Conservation (phyloP, 2,329 filamentous ascomycete genomes). For the Hymenoscyphus fraxineus region DNA sequence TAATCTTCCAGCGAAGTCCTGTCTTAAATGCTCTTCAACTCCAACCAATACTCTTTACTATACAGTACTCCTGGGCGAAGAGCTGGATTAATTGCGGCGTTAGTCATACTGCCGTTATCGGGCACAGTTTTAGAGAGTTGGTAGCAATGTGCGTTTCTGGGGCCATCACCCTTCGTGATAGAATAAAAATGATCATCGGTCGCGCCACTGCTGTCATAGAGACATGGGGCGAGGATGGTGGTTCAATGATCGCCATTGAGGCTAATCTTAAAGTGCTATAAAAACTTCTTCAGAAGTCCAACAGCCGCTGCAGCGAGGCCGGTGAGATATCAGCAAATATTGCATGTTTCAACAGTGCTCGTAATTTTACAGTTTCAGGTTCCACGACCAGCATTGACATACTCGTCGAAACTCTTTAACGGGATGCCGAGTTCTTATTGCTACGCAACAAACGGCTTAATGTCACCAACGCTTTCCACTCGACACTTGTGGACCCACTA, state of each 20-base stretch:
- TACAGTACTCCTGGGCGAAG: conserved; percentile 13
- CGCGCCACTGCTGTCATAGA: conserved; percentile 35
- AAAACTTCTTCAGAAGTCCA: background rate
- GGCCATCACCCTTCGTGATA: conserved; percentile 32
- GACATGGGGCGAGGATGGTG: conserved; percentile 36
- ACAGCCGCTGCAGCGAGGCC: too few relatives aligned
- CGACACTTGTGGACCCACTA: conserved; percentile 12
- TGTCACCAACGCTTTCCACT: conserved; percentile 28
- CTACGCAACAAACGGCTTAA: conserved; percentile 1
- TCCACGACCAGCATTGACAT: conserved; percentile 6
- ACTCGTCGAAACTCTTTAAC: conserved; percentile 25
- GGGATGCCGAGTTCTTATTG: background rate
- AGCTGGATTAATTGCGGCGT: conserved; percentile 22
- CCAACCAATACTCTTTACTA: conserved; percentile 19
- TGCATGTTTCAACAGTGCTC: conserved; percentile 35
- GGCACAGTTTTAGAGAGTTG: conserved; percentile 41
- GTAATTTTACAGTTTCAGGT: conserved; percentile 34
- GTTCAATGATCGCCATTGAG: conserved; percentile 34
- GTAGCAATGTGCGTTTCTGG: conserved; percentile 38
- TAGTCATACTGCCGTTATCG: conserved; percentile 20
- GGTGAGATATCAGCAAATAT: conserved; percentile 19
- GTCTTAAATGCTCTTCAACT: background rate
- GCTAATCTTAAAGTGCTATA: background rate
- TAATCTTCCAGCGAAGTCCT: conserved; percentile 14
- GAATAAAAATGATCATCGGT: conserved; percentile 31